Conservation (phyloP, 495 filamentous ascomycete genomes). For the Oidiodendron maius region DNA sequence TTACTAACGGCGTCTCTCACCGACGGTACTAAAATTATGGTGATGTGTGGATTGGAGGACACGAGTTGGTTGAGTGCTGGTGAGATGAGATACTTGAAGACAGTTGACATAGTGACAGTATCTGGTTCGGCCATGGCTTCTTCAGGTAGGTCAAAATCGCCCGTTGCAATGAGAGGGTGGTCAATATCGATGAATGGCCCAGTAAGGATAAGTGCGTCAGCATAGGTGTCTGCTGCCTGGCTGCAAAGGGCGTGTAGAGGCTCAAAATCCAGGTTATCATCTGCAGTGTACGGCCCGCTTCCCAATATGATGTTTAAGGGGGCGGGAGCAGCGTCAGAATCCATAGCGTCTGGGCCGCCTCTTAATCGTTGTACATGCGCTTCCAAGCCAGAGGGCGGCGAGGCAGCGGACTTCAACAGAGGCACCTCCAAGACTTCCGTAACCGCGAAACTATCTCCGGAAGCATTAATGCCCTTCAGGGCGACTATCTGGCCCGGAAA, state of each 20-base stretch:
- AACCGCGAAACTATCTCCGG: constrained; percentile 77
- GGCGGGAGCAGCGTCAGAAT: constrained; percentile 42
- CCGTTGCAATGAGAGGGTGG: constrained; percentile 81
- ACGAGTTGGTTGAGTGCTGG: constrained; percentile 59
- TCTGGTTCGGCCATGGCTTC: constrained; percentile 63
- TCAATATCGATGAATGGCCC: constrained; percentile 90
- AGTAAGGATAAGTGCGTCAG: constrained; percentile 73
- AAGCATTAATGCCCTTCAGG: constrained; percentile 77
- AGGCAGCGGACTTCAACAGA: constrained; percentile 61
- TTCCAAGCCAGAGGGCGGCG: constrained; percentile 52
- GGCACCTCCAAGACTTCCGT: constrained; percentile 71
- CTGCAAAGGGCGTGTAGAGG: constrained; percentile 74
- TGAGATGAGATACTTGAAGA: constrained; percentile 77
- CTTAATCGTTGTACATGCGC: constrained; percentile 57
- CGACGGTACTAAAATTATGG: constrained; percentile 77
- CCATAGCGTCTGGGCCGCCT: constrained; percentile 53
- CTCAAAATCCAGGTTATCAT: constrained; percentile 86
- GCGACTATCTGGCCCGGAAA: constrained; percentile 95
- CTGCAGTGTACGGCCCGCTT: constrained; percentile 84
- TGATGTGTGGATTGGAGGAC: constrained; percentile 64
- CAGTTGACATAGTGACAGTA: constrained; percentile 68
- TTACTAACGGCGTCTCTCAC: constrained; percentile 78
- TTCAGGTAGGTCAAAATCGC: constrained; percentile 85
- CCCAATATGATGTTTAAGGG: constrained; percentile 73
- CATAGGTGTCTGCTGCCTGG: constrained; percentile 64